A percentile compares a stretch with the other conserved stretches of the same genome.
phyloP scores from a whole-genome alignment of 306 rosid species.

The Sphenostylis stenocarpa region DNA sequence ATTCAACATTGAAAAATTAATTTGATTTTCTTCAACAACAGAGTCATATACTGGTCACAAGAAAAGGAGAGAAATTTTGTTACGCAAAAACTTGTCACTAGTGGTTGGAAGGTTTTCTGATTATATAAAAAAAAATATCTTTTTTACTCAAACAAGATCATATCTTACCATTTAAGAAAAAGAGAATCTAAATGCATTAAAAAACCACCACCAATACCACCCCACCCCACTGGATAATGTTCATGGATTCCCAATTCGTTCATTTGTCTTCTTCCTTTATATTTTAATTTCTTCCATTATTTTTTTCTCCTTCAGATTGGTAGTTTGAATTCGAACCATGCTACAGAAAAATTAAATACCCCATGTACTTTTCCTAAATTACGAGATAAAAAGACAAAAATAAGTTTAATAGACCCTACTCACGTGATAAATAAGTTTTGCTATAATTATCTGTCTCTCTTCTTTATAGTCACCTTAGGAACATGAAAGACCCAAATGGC shows the following conservation, averaged over 20 bases:
- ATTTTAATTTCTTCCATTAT: neutral
- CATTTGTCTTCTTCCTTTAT: neutral
- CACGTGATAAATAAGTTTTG: neutral
- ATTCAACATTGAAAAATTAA: neutral
- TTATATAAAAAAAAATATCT: neutral
- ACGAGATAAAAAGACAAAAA: neutral
- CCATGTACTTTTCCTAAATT: neutral
- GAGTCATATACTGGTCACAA: neutral
- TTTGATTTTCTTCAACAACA: neutral
- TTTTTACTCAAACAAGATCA: neutral
- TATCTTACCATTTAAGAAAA: neutral
- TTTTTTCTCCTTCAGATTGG: neutral
- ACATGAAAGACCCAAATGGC: neutral
- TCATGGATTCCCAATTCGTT: neutral
- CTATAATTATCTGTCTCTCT: neutral
- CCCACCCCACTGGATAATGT: neutral
- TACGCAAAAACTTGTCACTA: neutral
- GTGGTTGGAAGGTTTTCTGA: neutral
- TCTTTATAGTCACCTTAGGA: neutral
- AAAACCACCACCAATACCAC: neutral
- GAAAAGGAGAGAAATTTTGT: neutral
- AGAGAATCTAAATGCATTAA: neutral
- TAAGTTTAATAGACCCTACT: neutral
- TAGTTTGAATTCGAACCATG: neutral
- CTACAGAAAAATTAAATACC: neutral